Base-by-base conservation (phyloP, 371 early-diverging fungal species). In the Apophysomyces sp. region DNA sequence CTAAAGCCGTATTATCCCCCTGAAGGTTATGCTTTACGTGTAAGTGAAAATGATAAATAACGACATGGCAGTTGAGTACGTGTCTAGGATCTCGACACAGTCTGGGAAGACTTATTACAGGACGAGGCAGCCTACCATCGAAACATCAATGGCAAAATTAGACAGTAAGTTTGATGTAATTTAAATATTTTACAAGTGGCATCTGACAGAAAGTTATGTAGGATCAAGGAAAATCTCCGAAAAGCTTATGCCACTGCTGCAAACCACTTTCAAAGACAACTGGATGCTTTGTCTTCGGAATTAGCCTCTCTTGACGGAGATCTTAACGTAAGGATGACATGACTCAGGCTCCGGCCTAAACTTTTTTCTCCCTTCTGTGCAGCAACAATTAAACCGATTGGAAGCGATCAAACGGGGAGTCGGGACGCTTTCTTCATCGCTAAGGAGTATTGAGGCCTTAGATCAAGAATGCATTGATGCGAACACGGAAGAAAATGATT, bases 401-500 rank as follows among this genome's bases (percentile, higher is more conserved):
- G 78, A 89, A n/a, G 16, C 59, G 2, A 44, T 68, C 5, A 69
- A 66, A 13, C 53, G 58, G 11, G 57, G 37, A 18, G 65, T 91
- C 13, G 80, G 71, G 26, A 80, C 80, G 0, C 67, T 93, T 56
- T 83, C 84, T 26, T 67, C 73, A 7, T 67, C 78, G 0, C 74
- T 94, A 21, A 62, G 76, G 49, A 80, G 73, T 0, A 81, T 96
- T 52, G 75, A 87, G 37, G 67, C 74, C 0, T 66, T 92, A 4
- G 89, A 94, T 71, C 71, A 72, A 51, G 87, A 88, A 41, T 94
- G 94, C 62, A 69, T 75, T 1, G 89, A 92, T 30, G 97, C 95
- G 44, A 87, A 91, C 65, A 92, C 95, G 32, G 97, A 95, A 74
- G 96, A 95, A 73, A 94, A 94, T 67, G 97, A 92, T 71, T 92